These are phyloP conservation scores for Thalassiosira hispida DNA, from an alignment of 352 stramenopile genomes.

Conservation along the genomic window DNA sequence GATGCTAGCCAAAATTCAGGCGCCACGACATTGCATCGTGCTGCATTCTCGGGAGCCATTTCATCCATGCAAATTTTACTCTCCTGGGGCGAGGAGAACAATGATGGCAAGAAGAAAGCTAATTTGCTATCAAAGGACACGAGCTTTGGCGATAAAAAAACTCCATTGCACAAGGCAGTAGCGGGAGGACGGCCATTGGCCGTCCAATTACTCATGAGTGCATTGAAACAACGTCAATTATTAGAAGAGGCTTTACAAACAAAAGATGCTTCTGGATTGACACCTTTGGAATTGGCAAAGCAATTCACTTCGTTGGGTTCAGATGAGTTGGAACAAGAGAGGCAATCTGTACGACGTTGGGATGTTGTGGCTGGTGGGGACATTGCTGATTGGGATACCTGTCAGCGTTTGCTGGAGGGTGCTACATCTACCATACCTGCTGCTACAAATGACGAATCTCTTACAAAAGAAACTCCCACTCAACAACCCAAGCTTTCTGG, in stretches of 20 bases:
- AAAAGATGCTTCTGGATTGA: constrained; percentile 53
- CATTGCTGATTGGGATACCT: constrained; percentile 67
- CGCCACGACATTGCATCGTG: constrained; percentile 72
- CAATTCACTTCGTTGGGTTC: constrained; percentile 37
- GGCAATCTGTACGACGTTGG: constrained; percentile 67
- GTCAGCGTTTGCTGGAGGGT: constrained; percentile 35
- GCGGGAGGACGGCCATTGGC: constrained; percentile 72
- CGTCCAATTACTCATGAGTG: constrained; percentile 70
- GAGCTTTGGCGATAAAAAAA: constrained; percentile 75
- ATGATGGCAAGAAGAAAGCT: constrained; percentile 2
- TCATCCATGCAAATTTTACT: constrained; percentile 79
- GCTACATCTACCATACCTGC: not conserved
- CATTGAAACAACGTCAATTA: constrained; percentile 33
- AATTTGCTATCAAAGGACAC: constrained; percentile 55
- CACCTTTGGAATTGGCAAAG: constrained; percentile 61
- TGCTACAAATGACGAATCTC: not conserved
- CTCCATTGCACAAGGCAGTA: constrained; percentile 79
- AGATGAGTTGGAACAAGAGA: constrained; percentile 51
- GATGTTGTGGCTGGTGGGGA: constrained; percentile 66
- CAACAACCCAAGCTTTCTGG: not conserved
- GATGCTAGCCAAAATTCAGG: constrained; percentile 7
- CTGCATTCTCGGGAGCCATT: constrained; percentile 72
- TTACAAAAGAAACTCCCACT: not conserved
- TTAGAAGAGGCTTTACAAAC: constrained; percentile 37
- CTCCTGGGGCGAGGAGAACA: constrained; percentile 25